These are phyloP conservation scores for Daldinia decipiens DNA, from an alignment of 495 filamentous ascomycete species.

Conservation along the genomic window DNA sequence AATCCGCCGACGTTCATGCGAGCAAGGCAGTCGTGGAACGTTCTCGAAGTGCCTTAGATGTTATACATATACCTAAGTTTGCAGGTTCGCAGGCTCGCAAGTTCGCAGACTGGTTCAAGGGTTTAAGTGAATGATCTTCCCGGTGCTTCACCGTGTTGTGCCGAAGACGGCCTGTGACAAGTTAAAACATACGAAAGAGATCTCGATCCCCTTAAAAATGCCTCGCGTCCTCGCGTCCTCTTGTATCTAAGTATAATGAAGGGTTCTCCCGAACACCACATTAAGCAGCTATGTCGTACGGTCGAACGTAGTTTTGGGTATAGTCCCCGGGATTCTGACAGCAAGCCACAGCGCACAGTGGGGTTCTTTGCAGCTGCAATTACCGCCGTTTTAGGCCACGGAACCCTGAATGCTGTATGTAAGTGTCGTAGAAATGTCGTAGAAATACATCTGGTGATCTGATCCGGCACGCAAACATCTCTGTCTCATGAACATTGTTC, in stretches of 20 bases:
- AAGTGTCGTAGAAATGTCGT: slow-evolving; percentile 21
- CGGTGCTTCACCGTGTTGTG: slow-evolving; percentile 19
- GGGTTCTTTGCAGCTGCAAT: slow-evolving; percentile 32
- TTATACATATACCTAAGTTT: background rate
- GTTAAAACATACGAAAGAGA: slow-evolving; percentile 26
- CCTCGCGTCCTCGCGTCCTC: slow-evolving; percentile 28
- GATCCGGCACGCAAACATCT: slow-evolving; percentile 6
- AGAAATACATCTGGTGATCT: slow-evolving; percentile 17
- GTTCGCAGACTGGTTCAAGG: slow-evolving; percentile 26
- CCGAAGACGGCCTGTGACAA: slow-evolving; percentile 27
- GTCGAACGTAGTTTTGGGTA: slow-evolving; percentile 16
- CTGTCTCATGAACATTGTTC: slow-evolving; percentile 29
- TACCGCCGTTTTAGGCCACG: too few relatives aligned
- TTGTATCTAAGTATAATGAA: slow-evolving; percentile 7
- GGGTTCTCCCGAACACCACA: slow-evolving; percentile 19
- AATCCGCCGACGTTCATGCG: slow-evolving; percentile 14
- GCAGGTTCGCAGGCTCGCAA: background rate
- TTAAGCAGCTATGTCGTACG: slow-evolving; percentile 12
- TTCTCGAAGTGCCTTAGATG: slow-evolving; percentile 12
- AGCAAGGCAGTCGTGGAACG: slow-evolving; percentile 10
- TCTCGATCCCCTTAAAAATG: slow-evolving; percentile 39
- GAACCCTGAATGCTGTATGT: slow-evolving; percentile 18
- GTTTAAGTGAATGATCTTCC: slow-evolving; percentile 34
- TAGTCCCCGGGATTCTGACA: slow-evolving; percentile 29
- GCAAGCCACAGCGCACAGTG: slow-evolving; percentile 26